Percentiles rank a stretch among this genome's conserved stretches.
Evolutionary conservation across 1,284 basidiomycete species (phyloP).

Genomic region (Melampsora larici-populina): DNA sequence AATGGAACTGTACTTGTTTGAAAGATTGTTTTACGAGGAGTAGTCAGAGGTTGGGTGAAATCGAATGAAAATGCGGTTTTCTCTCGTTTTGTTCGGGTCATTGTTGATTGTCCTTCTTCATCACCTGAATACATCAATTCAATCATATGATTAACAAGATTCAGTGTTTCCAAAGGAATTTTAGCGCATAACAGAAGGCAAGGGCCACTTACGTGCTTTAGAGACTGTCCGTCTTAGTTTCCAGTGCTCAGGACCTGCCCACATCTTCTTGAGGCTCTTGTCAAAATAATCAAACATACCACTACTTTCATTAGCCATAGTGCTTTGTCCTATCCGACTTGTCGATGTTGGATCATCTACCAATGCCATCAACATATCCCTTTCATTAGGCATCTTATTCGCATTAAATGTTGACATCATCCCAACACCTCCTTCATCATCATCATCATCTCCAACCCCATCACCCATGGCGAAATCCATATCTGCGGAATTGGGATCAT

Average conservation of each 20-base stretch:
- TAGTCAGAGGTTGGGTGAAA: constrained; percentile 33
- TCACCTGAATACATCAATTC: constrained; percentile 9
- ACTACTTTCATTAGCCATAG: constrained; percentile 46
- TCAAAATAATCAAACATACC: constrained; percentile 93
- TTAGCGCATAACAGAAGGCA: not conserved
- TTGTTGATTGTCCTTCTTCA: constrained; percentile 35
- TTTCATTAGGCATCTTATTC: constrained; percentile 73
- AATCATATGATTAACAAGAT: not conserved
- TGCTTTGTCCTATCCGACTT: constrained; percentile 23
- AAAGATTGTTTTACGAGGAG: constrained; percentile 31
- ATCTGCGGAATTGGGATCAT: constrained; percentile 54
- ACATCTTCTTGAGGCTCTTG: constrained; percentile 80
- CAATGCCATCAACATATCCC: constrained; percentile 66
- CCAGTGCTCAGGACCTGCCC: constrained; percentile 99
- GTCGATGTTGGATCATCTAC: constrained; percentile 48
- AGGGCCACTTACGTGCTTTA: constrained; percentile 26
- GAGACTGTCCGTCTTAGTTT: constrained; percentile 63
- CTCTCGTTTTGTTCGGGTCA: constrained; percentile 33
- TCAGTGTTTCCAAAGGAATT: no score
- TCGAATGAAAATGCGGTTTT: constrained; percentile 41
- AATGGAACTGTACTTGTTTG: constrained; percentile 40
- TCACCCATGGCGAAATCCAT: constrained; percentile 8
- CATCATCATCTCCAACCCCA: constrained; percentile 39
- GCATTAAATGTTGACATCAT: constrained; percentile 56
- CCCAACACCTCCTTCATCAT: constrained; percentile 42